Percentiles rank a stretch among this genome's conserved stretches.
Evolutionary conservation across 805 yeast species (phyloP).

Genomic region (Zygosaccharomyces bailii): DNA sequence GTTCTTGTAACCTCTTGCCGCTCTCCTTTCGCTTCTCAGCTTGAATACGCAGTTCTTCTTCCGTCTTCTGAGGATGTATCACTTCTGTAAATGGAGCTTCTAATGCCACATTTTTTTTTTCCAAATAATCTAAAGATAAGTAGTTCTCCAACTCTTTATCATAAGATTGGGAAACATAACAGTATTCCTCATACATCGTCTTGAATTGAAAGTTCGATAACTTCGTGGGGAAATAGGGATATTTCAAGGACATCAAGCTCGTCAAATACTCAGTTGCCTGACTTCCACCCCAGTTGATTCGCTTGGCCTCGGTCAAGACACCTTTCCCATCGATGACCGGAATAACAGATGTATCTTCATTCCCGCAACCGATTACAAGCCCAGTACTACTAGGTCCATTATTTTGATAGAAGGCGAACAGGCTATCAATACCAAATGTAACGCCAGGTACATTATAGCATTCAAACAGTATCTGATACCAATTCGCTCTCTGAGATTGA

Average conservation of each 20-base stretch:
- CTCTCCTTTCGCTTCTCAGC: conserved; percentile 79
- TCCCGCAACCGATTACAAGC: conserved; percentile 76
- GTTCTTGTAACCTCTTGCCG: conserved; percentile 87
- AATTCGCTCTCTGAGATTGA: conserved; percentile 59
- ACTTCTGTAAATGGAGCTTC: conserved; percentile 78
- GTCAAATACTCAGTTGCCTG: conserved; percentile 63
- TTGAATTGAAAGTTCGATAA: conserved; percentile 62
- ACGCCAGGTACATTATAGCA: conserved; percentile 71
- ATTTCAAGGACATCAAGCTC: conserved; percentile 67
- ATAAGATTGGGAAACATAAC: conserved; percentile 73
- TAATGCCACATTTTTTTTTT: conserved; percentile 64
- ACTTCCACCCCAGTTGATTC: conserved; percentile 91
- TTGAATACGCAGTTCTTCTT: conserved; percentile 73
- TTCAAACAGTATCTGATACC: conserved; percentile 85
- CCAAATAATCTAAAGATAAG: conserved; percentile 61
- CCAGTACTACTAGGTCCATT: conserved; percentile 43
- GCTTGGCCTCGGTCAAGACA: conserved; percentile 59
- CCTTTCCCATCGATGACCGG: conserved; percentile 79
- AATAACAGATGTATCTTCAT: conserved; percentile 75
- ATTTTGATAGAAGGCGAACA: conserved; percentile 73
- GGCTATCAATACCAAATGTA: conserved; percentile 76
- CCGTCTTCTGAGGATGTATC: conserved; percentile 67
- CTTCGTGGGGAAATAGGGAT: conserved; percentile 86
- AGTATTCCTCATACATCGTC: conserved; percentile 65
- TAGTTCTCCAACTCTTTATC: conserved; percentile 54